A percentile compares a stretch with the other conserved stretches of the same genome.
Conservation (phyloP, 805 yeast species). For the Yarrowia sp. region DNA sequence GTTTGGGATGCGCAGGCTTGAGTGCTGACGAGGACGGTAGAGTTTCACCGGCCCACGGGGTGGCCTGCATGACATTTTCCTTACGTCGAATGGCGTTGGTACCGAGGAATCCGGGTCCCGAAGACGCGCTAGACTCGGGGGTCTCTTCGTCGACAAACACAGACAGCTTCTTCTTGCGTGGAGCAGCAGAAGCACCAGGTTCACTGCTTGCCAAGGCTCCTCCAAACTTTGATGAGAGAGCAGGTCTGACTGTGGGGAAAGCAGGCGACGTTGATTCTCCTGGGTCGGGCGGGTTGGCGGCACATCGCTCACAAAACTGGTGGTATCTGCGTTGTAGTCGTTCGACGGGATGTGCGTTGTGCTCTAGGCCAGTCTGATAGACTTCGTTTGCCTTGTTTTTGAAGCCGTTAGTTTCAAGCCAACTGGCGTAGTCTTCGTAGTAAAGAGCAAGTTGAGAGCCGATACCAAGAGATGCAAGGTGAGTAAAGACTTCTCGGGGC, state of each 20-base stretch:
- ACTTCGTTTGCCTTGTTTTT: constrained; percentile 57
- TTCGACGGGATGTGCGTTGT: constrained; percentile 62
- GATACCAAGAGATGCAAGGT: constrained; percentile 66
- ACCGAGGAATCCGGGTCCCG: constrained; percentile 50
- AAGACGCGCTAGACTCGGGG: constrained; percentile 19
- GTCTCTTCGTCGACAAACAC: constrained; percentile 44
- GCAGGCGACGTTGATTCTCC: constrained; percentile 42
- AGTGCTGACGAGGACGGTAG: constrained; percentile 28
- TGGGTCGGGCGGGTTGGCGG: constrained; percentile 32
- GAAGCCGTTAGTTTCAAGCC: constrained; percentile 52
- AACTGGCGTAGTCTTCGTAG: constrained; percentile 76
- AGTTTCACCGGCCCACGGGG: constrained; percentile 63
- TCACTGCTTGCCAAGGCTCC: constrained; percentile 25
- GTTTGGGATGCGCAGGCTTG: constrained; percentile 12
- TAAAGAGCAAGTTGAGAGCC: constrained; percentile 65
- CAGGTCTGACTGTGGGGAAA: constrained; percentile 38
- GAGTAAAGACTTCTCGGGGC: constrained; percentile 68
- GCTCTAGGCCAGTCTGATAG: constrained; percentile 55
- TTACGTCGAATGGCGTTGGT: constrained; percentile 52
- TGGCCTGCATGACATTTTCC: constrained; percentile 58
- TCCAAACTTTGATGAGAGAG: constrained; percentile 45
- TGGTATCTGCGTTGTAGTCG: constrained; percentile 47
- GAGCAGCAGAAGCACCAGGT: no score
- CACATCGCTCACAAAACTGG: constrained; percentile 46
- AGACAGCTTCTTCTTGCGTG: constrained; percentile 39